Conservation (phyloP, 306 rosid species). For the Dalbergia cultrata region DNA sequence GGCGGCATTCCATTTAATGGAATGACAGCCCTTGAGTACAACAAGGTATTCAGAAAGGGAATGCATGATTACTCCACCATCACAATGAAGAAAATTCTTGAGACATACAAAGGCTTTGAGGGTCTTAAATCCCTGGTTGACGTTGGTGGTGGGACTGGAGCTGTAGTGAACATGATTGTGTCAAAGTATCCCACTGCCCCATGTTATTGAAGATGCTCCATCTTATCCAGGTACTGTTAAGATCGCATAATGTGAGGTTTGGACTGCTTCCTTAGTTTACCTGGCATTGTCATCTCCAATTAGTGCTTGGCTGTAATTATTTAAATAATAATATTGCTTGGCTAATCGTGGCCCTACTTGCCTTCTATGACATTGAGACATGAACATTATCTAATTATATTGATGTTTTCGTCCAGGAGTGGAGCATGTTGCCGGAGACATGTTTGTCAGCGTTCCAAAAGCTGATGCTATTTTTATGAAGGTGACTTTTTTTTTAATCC, state of each 20-base stretch:
- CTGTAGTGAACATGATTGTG: slow-evolving; percentile 73
- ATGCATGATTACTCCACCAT: slow-evolving; percentile 90
- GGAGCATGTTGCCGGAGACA: slow-evolving; percentile 94
- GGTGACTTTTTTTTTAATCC: slow-evolving; percentile 48
- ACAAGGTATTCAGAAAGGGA: slow-evolving; percentile 88
- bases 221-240: slow-evolving; percentile 62
- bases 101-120: slow-evolving; percentile 79
- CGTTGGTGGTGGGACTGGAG: slow-evolving; percentile 95
- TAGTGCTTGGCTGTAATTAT: too few species aligned
- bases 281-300: background rate
- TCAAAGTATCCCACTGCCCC: slow-evolving; percentile 91
- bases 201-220: slow-evolving; percentile 87
- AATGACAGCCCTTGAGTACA: slow-evolving; percentile 89
- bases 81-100: slow-evolving; percentile 83
- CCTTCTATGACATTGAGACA: background rate
- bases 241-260: background rate
- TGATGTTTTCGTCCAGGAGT: slow-evolving; percentile 66
- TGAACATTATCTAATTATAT: background rate
- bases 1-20: slow-evolving; percentile 98
- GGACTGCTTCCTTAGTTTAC: background rate
- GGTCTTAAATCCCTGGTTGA: slow-evolving; percentile 81
- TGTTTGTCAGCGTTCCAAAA: slow-evolving; percentile 87
- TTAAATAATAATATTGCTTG: background rate
- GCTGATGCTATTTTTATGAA: slow-evolving; percentile 95
- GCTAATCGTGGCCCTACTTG: background rate